phyloP scores from a whole-genome alignment of 2,329 filamentous ascomycete genomes.

The Calonectria pauciramosa region DNA sequence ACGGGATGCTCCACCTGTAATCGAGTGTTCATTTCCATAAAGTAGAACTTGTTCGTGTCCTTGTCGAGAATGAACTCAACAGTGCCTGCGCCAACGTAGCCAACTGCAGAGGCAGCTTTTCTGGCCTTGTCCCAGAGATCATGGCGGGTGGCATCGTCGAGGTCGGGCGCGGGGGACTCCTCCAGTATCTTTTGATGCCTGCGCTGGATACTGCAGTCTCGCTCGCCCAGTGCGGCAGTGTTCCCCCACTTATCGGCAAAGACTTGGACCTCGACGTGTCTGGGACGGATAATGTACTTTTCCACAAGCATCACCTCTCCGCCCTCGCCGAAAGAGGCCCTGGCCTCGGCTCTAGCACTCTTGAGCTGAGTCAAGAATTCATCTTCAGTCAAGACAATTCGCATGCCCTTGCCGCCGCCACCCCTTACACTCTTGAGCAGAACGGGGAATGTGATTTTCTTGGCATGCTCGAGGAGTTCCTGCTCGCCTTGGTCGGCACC shows the following conservation, averaged over 20 bases:
- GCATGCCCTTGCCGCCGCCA: conserved; percentile 88
- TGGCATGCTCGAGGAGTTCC: conserved; percentile 76
- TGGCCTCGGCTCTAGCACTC: conserved; percentile 81
- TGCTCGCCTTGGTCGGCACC: conserved; percentile 82
- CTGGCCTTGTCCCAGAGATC: conserved; percentile 77
- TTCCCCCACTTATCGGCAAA: conserved; percentile 87
- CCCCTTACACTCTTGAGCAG: conserved; percentile 85
- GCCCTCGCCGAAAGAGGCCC: conserved; percentile 84
- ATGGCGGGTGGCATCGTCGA: conserved; percentile 69
- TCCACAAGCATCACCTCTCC: conserved; percentile 87
- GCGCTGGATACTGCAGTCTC: conserved; percentile 89
- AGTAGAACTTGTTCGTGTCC: conserved; percentile 84
- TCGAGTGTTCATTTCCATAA: conserved; percentile 88
- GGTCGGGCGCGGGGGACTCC: conserved; percentile 84
- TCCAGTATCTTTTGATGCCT: conserved; percentile 93
- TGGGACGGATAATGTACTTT: conserved; percentile 81
- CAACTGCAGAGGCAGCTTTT: conserved; percentile 78
- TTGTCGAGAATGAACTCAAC: conserved; percentile 94
- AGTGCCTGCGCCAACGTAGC: conserved; percentile 91
- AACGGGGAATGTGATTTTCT: conserved; percentile 77
- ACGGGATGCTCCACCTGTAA: conserved; percentile 98
- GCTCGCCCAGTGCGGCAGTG: conserved; percentile 86
- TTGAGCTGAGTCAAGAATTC: conserved; percentile 80
- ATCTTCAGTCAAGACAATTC: conserved; percentile 76
- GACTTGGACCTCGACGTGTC: conserved; percentile 92